These are phyloP conservation scores for Anisodus tanguticus DNA, from an alignment of 257 asterid species.

Conservation along the genomic window DNA sequence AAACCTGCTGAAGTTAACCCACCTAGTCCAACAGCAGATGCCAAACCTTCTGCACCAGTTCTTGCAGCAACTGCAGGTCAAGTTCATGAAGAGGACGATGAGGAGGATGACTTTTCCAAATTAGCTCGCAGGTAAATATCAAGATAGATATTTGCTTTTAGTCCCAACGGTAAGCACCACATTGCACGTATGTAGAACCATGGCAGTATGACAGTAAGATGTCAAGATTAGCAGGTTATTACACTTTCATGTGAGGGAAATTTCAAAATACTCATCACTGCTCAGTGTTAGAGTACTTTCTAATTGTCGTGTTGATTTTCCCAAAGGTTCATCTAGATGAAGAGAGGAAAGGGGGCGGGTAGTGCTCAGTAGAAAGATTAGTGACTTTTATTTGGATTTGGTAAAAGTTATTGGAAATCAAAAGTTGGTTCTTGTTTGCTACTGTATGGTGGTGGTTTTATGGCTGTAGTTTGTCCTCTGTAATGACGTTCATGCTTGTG, in stretches of 20 bases:
- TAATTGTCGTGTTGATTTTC: conserved; percentile 1
- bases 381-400: conserved; percentile 11
- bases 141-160: neutral
- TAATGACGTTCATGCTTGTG: neutral
- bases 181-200: neutral
- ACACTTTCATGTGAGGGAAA: neutral
- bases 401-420: neutral
- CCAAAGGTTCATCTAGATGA: neutral
- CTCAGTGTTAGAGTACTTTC: neutral
- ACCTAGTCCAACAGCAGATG: conserved; percentile 29
- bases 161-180: neutral
- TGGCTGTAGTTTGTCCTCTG: neutral
- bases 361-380: neutral
- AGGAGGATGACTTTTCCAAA: conserved; percentile 93
- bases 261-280: neutral
- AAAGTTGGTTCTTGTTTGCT: neutral
- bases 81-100: conserved; percentile 73
- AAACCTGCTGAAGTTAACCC: conserved; percentile 32
- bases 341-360: neutral
- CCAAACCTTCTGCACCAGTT: conserved; percentile 48
- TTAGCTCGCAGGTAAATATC: conserved; percentile 80
- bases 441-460: neutral
- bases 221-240: conserved; percentile 11
- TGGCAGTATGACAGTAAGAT: neutral
- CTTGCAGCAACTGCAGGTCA: conserved; percentile 39